Evolutionary conservation across 2,329 filamentous ascomycete species (phyloP), one percentile per base, ranked within the genome.

Genomic region (Aureobasidium sp.): DNA sequence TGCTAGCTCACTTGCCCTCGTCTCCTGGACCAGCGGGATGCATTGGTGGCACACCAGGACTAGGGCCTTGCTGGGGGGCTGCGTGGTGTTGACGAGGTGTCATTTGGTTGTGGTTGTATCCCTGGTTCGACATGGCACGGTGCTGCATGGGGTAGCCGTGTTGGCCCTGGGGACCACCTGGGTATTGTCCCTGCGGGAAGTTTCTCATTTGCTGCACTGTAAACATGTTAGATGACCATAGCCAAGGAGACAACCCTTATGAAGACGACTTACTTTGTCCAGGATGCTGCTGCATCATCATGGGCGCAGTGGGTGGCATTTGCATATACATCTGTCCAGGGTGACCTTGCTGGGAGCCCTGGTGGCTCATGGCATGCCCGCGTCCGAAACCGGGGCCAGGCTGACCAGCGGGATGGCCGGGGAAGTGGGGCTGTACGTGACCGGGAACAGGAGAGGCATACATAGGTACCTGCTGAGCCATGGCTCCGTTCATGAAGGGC

Each of bases 311-410:
- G 70, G 88, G 90, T 70, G 87, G 87, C 59, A 81, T 86, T 47
- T 87, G 87, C 86, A 92, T 90, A 66, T 79, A 82, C 83, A 88
- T 79, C 78, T 85, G 78, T 52, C 80, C 79, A 71, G 62, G 45
- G 59, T 95, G 91, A 44, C 92, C 91, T 73, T 96, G 92, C 70
- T 97, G 93, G 31, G 92, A 97, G 61, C 90, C 90, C 76, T 96
- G 91, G 67, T 92, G 92, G 69, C 87, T 89, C 93, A 97, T 97
- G 86, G 94, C 90, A 22, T 87, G 86, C 71, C 93, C 97, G n/a
- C 91, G 90, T 68, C 87, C 89, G 8, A 84, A 81, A 47, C 84
- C 89, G 22, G 87, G 84, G 60, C 79, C 78, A 62, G 62, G 64
- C n/a, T 49, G 49, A n/a, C 42, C 24, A 44, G 53, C 59, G 52